A percentile compares a stretch with the other conserved stretches of the same genome.
phyloP scores from a whole-genome alignment of 345 rosid genomes.

The Cardamine occulta region DNA sequence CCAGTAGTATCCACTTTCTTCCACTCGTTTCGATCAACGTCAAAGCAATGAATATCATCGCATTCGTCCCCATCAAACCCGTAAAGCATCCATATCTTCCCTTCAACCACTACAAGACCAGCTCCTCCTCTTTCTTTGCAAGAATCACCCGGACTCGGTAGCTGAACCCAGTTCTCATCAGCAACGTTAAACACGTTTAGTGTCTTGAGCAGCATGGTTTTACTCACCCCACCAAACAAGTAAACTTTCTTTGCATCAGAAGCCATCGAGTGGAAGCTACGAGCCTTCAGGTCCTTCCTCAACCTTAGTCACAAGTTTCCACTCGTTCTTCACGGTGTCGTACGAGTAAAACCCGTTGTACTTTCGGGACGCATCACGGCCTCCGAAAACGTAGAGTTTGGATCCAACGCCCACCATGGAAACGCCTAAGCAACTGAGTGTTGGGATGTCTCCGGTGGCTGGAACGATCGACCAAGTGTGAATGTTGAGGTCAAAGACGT shows the following conservation, averaged over 20 bases:
- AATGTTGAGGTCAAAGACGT: constrained; percentile 1
- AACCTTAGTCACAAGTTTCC: not conserved
- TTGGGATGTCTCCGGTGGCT: not conserved
- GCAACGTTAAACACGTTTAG: not conserved
- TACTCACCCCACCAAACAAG: not conserved
- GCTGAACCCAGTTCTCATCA: not conserved
- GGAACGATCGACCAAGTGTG: not conserved
- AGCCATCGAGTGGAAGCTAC: constrained; percentile 5
- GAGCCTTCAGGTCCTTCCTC: not conserved
- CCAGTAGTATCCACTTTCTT: not conserved
- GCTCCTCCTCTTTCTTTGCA: constrained; percentile 9
- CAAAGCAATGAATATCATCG: constrained; percentile 6
- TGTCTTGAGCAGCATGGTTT: not conserved
- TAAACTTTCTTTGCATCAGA: not conserved
- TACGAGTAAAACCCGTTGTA: constrained; percentile 4
- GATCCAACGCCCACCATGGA: not conserved
- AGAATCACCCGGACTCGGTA: not conserved
- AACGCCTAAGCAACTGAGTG: constrained; percentile 1
- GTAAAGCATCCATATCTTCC: not conserved
- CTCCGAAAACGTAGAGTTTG: constrained; percentile 8
- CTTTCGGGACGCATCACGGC: constrained; percentile 2
- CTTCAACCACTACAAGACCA: not conserved
- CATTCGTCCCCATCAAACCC: not conserved
- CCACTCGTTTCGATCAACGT: not conserved
- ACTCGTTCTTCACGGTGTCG: constrained; percentile 6